These are phyloP conservation scores for Hygrophoropsis aurantiaca DNA, from an alignment of 768 basidiomycete species.

Conservation along the genomic window DNA sequence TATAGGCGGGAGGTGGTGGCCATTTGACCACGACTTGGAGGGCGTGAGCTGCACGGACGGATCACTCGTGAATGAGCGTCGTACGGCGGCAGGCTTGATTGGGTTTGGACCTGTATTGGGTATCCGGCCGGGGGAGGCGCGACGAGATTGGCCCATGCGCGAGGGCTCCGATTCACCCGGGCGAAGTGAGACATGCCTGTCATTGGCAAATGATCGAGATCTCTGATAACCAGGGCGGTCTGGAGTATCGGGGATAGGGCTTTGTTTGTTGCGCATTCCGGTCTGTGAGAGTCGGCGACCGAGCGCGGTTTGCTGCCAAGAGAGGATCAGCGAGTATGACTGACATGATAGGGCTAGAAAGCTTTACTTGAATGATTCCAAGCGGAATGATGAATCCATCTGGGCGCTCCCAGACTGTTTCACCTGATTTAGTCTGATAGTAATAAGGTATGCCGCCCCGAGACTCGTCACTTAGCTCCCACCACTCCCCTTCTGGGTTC, in stretches of 20 bases:
- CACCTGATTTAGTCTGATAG: constrained; percentile 89
- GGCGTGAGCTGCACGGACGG: constrained; percentile 22
- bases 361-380: constrained; percentile 75
- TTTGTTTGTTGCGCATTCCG: constrained; percentile 30
- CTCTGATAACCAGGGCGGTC: constrained; percentile 36
- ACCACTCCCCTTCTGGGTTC: constrained; percentile 88
- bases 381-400: constrained; percentile 88
- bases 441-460: constrained; percentile 87
- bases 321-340: constrained; percentile 7
- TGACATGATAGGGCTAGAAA: neutral
- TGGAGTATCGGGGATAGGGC: constrained; percentile 14
- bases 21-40: constrained; percentile 34
- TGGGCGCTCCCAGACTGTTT: constrained; percentile 93
- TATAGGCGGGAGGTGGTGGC: constrained; percentile 58
- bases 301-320: constrained; percentile 63
- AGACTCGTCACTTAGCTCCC: constrained; percentile 87
- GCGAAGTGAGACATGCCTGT: constrained; percentile 30
- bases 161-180: constrained; percentile 23
- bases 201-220: constrained; percentile 36
- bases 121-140: constrained; percentile 31
- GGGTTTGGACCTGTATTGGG: constrained; percentile 17
- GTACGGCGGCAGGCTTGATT: constrained; percentile 27
- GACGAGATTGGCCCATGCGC: constrained; percentile 28
- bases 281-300: constrained; percentile 68
- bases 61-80: constrained; percentile 33